Base-by-base conservation (phyloP, 179 eudicot species). In the Heliamphora pulchella region DNA sequence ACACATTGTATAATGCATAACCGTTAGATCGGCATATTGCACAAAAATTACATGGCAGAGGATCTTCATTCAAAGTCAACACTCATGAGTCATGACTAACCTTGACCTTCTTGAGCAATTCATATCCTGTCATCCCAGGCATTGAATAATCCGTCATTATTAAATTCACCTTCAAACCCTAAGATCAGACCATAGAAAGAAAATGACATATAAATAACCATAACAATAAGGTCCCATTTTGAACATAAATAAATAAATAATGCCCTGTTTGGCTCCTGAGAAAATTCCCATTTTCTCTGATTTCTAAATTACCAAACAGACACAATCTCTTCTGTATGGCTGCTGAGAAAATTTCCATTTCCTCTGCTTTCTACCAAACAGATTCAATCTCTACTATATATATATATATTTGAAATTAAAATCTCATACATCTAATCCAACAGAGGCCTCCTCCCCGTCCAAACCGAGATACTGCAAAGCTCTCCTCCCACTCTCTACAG, bases 91-190 rank as follows among this genome's bases (percentile, higher is more conserved):
- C 8, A 53, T 20, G 43, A 85, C 90, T 43, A 70, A 90, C 97
- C 94, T 91, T 91, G 78, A 91, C 86, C 84, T 89, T 90, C 79
- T 91, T 89, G 15, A 91, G 89, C 75, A 93, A 84, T 59, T 93
- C 94, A 85, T 87, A 93, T 70, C 96, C 96, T 31, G 91, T 91
- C 93, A 93, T 90, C 81, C 91, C 96, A 84, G 94, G 96, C 96
- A 93, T 93, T 41, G 93, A 91, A 80, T 93, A 93, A 79, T 93
- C 97, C 41, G 96, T 91, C 73, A 93, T 88, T 59, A 93, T 88
- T 89, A 93, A 73, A 85, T 93, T 89, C 84, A 93, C 91, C 89
- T 93, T 87, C 88, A 89, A 74, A 39, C 72, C 93, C 93, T 92
- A 78, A 44, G 54, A 74, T 20, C 44, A 55, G 50, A 46, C 9